These are phyloP conservation scores for Pittosporum tobira DNA, from an alignment of 129 eudicot species.

Conservation along the genomic window DNA sequence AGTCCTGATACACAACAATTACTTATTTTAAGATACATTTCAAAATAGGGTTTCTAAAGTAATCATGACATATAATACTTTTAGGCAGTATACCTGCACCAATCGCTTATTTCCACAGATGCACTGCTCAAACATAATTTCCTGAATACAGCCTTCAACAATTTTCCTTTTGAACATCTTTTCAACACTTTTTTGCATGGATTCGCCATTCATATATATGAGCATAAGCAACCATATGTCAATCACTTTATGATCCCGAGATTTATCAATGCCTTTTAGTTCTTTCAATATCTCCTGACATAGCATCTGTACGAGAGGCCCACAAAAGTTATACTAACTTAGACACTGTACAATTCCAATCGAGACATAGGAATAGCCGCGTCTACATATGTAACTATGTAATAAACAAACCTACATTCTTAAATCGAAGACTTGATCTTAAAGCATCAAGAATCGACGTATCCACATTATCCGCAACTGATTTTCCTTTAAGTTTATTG, in stretches of 20 bases:
- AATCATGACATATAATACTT: slow-evolving; percentile 2
- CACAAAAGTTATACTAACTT: neutral
- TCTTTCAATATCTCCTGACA: slow-evolving; percentile 76
- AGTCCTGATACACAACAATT: slow-evolving; percentile 38
- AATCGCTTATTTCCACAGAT: slow-evolving; percentile 57
- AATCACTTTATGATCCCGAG: slow-evolving; percentile 67
- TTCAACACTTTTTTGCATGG: slow-evolving; percentile 69
- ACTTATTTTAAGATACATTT: neutral
- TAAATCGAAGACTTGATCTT: slow-evolving; percentile 71
- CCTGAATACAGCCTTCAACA: slow-evolving; percentile 53
- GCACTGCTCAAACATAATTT: slow-evolving; percentile 61
- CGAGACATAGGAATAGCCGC: neutral
- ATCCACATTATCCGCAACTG: slow-evolving; percentile 42
- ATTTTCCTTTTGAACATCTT: slow-evolving; percentile 64
- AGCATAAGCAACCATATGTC: slow-evolving; percentile 79
- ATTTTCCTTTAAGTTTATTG: slow-evolving; percentile 57
- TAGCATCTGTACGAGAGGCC: slow-evolving; percentile 35
- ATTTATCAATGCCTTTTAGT: slow-evolving; percentile 50
- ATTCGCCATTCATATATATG: slow-evolving; percentile 50
- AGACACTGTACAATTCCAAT: neutral
- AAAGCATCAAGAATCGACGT: slow-evolving; percentile 64
- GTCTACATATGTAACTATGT: neutral
- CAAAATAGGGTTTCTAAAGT: too few relatives aligned
- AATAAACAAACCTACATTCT: slow-evolving; percentile 38
- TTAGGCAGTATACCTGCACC: slow-evolving; percentile 48